phyloP scores from a whole-genome alignment of 2,329 filamentous ascomycete genomes.

The Orbilia ellipsospora region DNA sequence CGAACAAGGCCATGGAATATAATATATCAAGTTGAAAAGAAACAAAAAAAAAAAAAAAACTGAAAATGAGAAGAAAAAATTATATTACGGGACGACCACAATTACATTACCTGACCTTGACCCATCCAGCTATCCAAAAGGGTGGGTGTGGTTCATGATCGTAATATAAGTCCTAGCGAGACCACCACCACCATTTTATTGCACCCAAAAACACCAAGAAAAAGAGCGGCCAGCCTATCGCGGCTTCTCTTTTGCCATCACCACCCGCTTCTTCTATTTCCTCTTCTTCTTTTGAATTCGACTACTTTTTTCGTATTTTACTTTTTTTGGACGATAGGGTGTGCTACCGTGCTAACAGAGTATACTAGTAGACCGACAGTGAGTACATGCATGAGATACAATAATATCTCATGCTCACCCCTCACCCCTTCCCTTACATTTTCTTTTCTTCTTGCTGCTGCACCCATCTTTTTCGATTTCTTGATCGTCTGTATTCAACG shows the following conservation, averaged over 20 bases:
- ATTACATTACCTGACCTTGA: too few species aligned
- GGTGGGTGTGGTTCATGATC: background rate
- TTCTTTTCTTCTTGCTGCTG: too few species aligned
- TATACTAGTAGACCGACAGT: background rate
- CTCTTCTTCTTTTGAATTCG: slow-evolving; percentile 3
- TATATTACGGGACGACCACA: too few species aligned
- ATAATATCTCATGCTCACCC: background rate
- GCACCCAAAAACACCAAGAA: slow-evolving; percentile 24
- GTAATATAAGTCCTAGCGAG: slow-evolving; percentile 3
- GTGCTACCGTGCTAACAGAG: slow-evolving; percentile 2
- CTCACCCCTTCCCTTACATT: slow-evolving; percentile 15
- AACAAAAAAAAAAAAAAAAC: too few species aligned
- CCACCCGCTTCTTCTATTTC: slow-evolving; percentile 29
- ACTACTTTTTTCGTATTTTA: background rate
- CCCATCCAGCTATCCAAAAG: background rate
- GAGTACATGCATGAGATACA: background rate
- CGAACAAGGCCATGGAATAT: too few species aligned
- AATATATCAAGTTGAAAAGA: too few species aligned
- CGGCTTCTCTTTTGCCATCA: slow-evolving; percentile 39
- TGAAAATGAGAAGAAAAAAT: too few species aligned
- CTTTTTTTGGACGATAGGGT: background rate
- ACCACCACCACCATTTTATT: slow-evolving; percentile 6
- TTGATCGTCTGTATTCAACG: slow-evolving; percentile 8
- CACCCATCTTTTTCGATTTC: slow-evolving; percentile 2
- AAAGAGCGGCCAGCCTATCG: slow-evolving; percentile 37